Evolutionary conservation across 2,329 filamentous ascomycete species (phyloP), one percentile per base, ranked within the genome.

Genomic region (Microdochium bolleyi): DNA sequence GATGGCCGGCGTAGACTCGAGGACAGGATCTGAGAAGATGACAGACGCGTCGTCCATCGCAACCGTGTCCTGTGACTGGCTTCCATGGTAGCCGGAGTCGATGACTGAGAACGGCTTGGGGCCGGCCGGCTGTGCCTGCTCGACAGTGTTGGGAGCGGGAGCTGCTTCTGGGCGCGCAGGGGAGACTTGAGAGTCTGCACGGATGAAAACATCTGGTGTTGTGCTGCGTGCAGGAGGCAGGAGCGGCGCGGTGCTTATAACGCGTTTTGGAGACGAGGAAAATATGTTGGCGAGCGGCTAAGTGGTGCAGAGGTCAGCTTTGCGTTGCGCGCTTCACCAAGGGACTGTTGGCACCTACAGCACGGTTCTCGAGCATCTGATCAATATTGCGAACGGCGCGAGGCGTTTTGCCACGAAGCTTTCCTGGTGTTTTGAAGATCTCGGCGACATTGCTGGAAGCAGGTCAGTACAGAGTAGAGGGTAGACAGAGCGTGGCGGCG

Each of bases 401-500:
- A 44, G 89, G 88, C 25, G 88, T 92, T 73, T 90, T 92, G 52
- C 86, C 88, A 58, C 88, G 84, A 66, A 94, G 71, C 66, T 90
- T 92, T 53, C 88, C 88, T 3, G 89, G 89, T 37, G 89, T 94
- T 67, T 97, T 99, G 75, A 97, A 96, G n/a, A 95, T 85, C 62
- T 97, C 92, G 57, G 89, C 82, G 55, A 97, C 85, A 67, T 92
- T 92, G 57, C 94, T 97, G 62, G 24, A 8, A 13, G 30, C 11
- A 34, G 44, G 53, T 72, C 56, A 73, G 70, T 57, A 58, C 52
- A 54, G 34, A 22, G 16, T 16, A 27, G 10, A 32, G 24, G 38
- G 51, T 51, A 51, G 53, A 4, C 10, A 21, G 48, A 24, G 49
- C 24, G 25, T 16, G 44, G 32, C 25, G 19, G 16, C 34, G 19